phyloP scores from a whole-genome alignment of 2,329 filamentous ascomycete genomes.

The Didymella exigua region DNA sequence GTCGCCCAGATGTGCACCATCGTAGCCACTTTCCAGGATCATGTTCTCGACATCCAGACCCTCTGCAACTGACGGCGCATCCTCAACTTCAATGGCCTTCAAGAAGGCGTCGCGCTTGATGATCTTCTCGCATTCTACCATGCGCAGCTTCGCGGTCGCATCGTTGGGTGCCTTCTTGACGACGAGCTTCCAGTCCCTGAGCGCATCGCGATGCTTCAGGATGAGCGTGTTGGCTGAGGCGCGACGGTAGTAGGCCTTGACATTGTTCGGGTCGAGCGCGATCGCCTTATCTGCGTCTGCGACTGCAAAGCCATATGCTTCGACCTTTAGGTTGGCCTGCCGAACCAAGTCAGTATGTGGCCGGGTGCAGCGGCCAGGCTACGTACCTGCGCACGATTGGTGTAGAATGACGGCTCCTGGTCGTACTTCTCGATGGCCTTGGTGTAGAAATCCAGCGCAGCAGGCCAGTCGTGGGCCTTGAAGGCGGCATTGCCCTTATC shows the following conservation, averaged over 20 bases:
- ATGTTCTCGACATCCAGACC: slow-evolving; percentile 89
- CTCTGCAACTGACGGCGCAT: slow-evolving; percentile 89
- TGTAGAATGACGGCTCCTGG: slow-evolving; percentile 86
- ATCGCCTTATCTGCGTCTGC: slow-evolving; percentile 89
- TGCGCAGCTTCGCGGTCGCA: slow-evolving; percentile 87
- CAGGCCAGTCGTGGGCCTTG: slow-evolving; percentile 81
- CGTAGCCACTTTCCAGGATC: slow-evolving; percentile 79
- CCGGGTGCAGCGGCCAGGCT: slow-evolving; percentile 26
- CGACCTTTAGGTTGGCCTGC: slow-evolving; percentile 93
- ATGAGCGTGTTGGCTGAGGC: slow-evolving; percentile 92
- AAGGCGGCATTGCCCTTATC: slow-evolving; percentile 95
- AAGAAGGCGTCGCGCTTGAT: slow-evolving; percentile 92
- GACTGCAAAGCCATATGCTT: slow-evolving; percentile 92
- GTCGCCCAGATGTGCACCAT: slow-evolving; percentile 76
- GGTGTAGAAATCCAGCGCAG: slow-evolving; percentile 81
- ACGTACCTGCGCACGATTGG: slow-evolving; percentile 90
- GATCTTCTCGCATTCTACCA: slow-evolving; percentile 92
- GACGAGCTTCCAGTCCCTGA: slow-evolving; percentile 90
- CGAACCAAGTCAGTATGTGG: slow-evolving; percentile 26
- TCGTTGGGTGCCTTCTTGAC: slow-evolving; percentile 85
- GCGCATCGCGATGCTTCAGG: slow-evolving; percentile 82
- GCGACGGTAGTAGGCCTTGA: slow-evolving; percentile 96
- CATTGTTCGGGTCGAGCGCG: slow-evolving; percentile 82
- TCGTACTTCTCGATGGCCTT: slow-evolving; percentile 85
- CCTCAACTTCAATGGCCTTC: slow-evolving; percentile 90